Evolutionary conservation across 2,329 filamentous ascomycete species (phyloP).

Genomic region (Talaromyces sp.): DNA sequence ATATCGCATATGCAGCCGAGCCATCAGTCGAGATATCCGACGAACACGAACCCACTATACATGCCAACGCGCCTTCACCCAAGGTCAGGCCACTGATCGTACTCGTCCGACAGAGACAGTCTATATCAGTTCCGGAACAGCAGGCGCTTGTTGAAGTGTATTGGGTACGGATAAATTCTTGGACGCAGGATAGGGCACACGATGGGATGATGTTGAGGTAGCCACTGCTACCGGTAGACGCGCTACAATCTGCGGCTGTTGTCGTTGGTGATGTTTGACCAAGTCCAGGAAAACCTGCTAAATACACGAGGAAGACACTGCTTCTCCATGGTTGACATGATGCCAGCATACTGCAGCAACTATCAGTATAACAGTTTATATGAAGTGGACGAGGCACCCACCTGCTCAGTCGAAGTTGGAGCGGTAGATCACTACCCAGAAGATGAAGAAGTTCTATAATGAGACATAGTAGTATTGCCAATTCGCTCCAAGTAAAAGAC

Average conservation of each 20-base stretch:
- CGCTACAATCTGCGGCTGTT: slow-evolving; percentile 14
- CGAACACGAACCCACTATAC: slow-evolving; percentile 56
- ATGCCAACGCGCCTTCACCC: slow-evolving; percentile 66
- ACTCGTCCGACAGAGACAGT: slow-evolving; percentile 59
- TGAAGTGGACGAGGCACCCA: slow-evolving; percentile 10
- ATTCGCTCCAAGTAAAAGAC: not conserved
- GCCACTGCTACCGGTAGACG: slow-evolving; percentile 9
- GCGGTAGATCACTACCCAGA: slow-evolving; percentile 15
- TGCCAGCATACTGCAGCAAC: slow-evolving; percentile 35
- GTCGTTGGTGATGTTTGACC: slow-evolving; percentile 15
- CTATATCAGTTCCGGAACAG: slow-evolving; percentile 48
- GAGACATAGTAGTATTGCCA: slow-evolving; percentile 14
- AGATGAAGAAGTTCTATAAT: slow-evolving; percentile 5
- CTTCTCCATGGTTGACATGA: slow-evolving; percentile 25
- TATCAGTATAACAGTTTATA: not conserved
- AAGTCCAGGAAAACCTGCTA: slow-evolving; percentile 20
- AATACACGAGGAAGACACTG: slow-evolving; percentile 21
- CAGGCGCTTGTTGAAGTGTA: slow-evolving; percentile 52
- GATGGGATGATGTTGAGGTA: slow-evolving; percentile 40
- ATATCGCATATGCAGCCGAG: slow-evolving; percentile 52
- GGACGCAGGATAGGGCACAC: slow-evolving; percentile 59
- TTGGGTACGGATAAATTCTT: slow-evolving; percentile 58
- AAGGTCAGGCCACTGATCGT: slow-evolving; percentile 61
- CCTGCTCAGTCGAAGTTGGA: slow-evolving; percentile 7
- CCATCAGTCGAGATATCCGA: slow-evolving; percentile 31